Percentiles rank a stretch among this genome's conserved stretches.
Evolutionary conservation across 176 grass and related monocot species (phyloP).

Genomic region (Calamus simplicifolius): DNA sequence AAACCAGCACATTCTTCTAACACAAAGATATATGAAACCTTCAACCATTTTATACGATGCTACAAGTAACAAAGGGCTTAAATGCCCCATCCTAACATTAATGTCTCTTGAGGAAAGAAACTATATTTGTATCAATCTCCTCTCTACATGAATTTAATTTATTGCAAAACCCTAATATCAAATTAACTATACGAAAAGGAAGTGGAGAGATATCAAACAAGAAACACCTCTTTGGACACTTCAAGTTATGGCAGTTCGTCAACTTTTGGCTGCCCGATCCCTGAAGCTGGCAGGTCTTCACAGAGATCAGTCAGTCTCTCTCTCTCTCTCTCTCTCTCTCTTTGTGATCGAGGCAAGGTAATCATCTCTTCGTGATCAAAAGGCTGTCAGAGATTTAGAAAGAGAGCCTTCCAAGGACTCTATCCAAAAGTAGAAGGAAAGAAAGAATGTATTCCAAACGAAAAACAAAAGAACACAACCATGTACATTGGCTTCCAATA

Average conservation of each 20-base stretch:
- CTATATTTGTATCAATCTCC: too few relatives aligned
- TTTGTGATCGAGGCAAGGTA: slow-evolving; percentile 4
- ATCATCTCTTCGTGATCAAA: slow-evolving; percentile 12
- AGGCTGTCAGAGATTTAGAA: slow-evolving; percentile 5
- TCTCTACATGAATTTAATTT: too few relatives aligned
- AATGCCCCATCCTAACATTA: too few relatives aligned
- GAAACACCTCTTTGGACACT: not conserved
- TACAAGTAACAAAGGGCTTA: too few relatives aligned
- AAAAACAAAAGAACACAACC: slow-evolving; percentile 21
- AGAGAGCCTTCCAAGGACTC: slow-evolving; percentile 12
- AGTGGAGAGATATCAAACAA: not conserved
- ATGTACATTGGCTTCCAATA: slow-evolving; percentile 3
- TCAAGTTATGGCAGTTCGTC: slow-evolving; percentile 20
- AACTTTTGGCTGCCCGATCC: slow-evolving; percentile 20
- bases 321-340: slow-evolving; percentile 12
- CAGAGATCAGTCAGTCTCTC: not conserved
- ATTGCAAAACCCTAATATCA: too few relatives aligned
- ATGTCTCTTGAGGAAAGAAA: too few relatives aligned
- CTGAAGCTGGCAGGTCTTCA: not conserved
- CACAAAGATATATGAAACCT: too few relatives aligned
- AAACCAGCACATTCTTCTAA: too few relatives aligned
- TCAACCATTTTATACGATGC: too few relatives aligned
- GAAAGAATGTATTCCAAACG: slow-evolving; percentile 10
- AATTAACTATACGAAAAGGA: not conserved
- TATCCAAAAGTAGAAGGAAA: slow-evolving; percentile 17